Base-by-base conservation (phyloP, 2,329 filamentous ascomycete species). In the Graphiopsis chlorocephala region DNA sequence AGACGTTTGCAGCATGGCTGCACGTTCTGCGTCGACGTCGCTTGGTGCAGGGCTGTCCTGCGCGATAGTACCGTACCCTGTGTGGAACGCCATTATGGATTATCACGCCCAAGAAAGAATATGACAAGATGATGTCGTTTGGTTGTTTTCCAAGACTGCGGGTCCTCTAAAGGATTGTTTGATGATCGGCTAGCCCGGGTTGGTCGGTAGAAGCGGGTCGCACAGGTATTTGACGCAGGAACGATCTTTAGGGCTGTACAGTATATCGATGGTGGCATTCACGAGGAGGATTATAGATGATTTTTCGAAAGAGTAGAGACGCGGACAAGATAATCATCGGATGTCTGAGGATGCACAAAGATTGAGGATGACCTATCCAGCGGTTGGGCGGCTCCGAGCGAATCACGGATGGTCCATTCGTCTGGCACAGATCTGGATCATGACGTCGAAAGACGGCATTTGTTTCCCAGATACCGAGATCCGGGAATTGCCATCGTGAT, bases 1-100 rank as follows among this genome's bases (percentile, higher is more conserved):
- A 12, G 47, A 52, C 17, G 48, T 55, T 28, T 45, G 48, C 23
- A 62, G 48, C 60, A 62, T 62, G 25, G 60, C 60, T 38, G 60
- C 60, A 25, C 60, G 33, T 35, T 62, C 60, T 28, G 48, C 48
- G 12, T 62, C 60, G 15, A 62, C 48, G 12, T 53, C 29, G 33
- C 26, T 45, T 4, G 60, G 31, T 8, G 28, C 48, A 11, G 60
- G 60, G 23, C 33, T 35, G 15, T 62, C 60, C 33, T 35, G 48
- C 31, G 47, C 20, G 15, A 62, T 14, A 10, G 60, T 62, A 15
- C 60, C 60, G 25, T 62, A 62, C 25, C 60, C 48, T 14, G 10
- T 55, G 48, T 48, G 31, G 38, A 50, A 25, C 26, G 42, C 38
- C 58, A 61, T 61, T 50, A 25, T 5, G 3, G 12, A 23, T 20